phyloP scores from a whole-genome alignment of 106 monocot species.

The Iris macrosiphon region DNA sequence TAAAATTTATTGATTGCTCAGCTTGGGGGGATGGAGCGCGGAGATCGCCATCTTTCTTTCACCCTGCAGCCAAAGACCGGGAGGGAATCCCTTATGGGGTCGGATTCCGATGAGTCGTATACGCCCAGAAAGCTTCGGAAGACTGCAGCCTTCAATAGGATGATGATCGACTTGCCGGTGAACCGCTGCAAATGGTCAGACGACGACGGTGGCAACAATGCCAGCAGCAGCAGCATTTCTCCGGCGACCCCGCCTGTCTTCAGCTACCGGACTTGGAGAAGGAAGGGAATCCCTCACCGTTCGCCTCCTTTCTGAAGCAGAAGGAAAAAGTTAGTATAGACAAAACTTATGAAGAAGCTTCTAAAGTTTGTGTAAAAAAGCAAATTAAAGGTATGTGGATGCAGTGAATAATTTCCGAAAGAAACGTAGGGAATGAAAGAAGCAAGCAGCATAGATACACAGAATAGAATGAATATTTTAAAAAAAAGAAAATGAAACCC shows the following conservation, averaged over 20 bases:
- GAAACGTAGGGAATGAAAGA: background rate
- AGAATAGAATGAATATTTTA: slow-evolving; percentile 7
- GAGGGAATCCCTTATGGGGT: slow-evolving; percentile 19
- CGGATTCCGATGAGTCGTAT: slow-evolving; percentile 39
- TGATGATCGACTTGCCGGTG: slow-evolving; percentile 4
- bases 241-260: slow-evolving; percentile 72
- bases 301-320: slow-evolving; percentile 46
- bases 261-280: slow-evolving; percentile 58
- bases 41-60: slow-evolving; percentile 60
- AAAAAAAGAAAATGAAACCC: background rate
- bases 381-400: slow-evolving; percentile 2
- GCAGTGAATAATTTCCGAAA: slow-evolving; percentile 16
- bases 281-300: slow-evolving; percentile 91
- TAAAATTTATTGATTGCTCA: slow-evolving; percentile 14
- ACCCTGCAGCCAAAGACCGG: slow-evolving; percentile 20
- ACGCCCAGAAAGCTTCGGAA: slow-evolving; percentile 30
- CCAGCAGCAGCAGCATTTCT: slow-evolving; percentile 36
- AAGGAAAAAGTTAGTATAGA: background rate
- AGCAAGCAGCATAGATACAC: slow-evolving; percentile 8
- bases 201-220: slow-evolving; percentile 14
- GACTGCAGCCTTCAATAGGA: slow-evolving; percentile 15
- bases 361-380: slow-evolving; percentile 3
- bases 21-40: slow-evolving; percentile 72
- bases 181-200: slow-evolving; percentile 7
- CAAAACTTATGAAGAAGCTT: slow-evolving; percentile 1